Conservation (phyloP, 1,139 yeast genomes). For the Candida glucosophila region DNA sequence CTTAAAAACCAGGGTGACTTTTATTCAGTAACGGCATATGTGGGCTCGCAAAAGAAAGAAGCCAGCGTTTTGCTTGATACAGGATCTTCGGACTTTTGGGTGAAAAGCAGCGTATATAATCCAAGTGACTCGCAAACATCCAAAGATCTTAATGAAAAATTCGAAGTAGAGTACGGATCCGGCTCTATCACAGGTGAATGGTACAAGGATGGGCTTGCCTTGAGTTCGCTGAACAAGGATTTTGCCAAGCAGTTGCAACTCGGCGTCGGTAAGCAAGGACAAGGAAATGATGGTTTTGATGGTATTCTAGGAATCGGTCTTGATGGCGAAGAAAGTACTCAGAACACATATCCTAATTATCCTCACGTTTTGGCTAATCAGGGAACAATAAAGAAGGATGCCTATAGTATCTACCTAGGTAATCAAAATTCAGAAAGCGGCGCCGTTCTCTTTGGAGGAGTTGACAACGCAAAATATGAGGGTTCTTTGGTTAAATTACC, state of each 20-base stretch:
- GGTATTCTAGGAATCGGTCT: conserved; percentile 60
- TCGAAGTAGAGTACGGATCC: conserved; percentile 17
- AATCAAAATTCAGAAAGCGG: conserved; percentile 33
- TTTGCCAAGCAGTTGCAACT: conserved; percentile 30
- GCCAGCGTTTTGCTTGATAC: conserved; percentile 54
- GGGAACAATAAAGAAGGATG: conserved; percentile 39
- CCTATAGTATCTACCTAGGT: conserved; percentile 49
- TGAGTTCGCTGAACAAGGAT: conserved; percentile 16
- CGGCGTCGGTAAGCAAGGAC: conserved; percentile 42
- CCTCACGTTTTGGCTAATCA: conserved; percentile 46
- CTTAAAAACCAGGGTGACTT: conserved; percentile 2
- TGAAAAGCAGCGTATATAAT: conserved; percentile 44
- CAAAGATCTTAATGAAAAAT: conserved; percentile 32
- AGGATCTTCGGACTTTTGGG: conserved; percentile 67
- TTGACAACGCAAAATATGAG: conserved; percentile 43
- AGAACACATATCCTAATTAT: conserved; percentile 39
- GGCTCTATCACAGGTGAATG: conserved; percentile 37
- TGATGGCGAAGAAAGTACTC: conserved; percentile 11
- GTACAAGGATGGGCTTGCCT: conserved; percentile 42
- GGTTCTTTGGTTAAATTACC: conserved; percentile 29
- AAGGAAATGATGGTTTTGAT: conserved; percentile 46
- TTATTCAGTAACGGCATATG: conserved; percentile 30
- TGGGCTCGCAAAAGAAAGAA: conserved; percentile 50
- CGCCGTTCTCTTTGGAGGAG: conserved; percentile 47
- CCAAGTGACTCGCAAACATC: conserved; percentile 36